phyloP scores from a whole-genome alignment of 805 yeast species.

The Kregervanrija fluxuum region DNA sequence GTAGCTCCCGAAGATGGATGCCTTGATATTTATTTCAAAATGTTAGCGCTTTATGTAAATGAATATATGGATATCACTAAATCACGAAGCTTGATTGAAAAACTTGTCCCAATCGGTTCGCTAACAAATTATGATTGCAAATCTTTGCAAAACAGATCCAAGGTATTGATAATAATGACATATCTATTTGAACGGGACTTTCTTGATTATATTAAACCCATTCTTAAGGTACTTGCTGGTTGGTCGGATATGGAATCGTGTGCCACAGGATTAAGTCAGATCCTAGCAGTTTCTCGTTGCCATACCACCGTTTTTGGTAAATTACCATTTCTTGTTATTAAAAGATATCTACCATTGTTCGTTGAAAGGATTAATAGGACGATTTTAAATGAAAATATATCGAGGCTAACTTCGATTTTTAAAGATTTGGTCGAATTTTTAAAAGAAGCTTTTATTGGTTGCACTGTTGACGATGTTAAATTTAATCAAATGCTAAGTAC shows the following conservation, averaged over 20 bases:
- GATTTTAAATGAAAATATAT: background rate
- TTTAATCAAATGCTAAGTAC: slow-evolving; percentile 6
- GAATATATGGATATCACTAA: slow-evolving; percentile 12
- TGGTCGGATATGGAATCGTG: slow-evolving; percentile 3
- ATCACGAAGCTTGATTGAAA: slow-evolving; percentile 22
- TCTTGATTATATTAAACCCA: slow-evolving; percentile 13
- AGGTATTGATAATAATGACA: slow-evolving; percentile 24
- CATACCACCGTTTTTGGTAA: slow-evolving; percentile 8
- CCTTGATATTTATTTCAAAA: slow-evolving; percentile 25
- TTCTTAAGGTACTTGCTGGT: slow-evolving; percentile 12
- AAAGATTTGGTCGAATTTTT: slow-evolving; percentile 10
- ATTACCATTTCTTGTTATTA: slow-evolving; percentile 15
- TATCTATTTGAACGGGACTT: slow-evolving; percentile 24
- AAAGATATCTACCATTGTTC: slow-evolving; percentile 11
- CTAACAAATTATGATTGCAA: too few relatives aligned
- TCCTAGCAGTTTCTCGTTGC: slow-evolving; percentile 10
- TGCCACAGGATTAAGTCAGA: slow-evolving; percentile 9
- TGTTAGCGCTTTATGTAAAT: slow-evolving; percentile 18
- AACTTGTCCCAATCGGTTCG: slow-evolving; percentile 28
- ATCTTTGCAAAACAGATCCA: slow-evolving; percentile 22
- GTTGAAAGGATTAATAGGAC: slow-evolving; percentile 12
- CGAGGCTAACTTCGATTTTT: slow-evolving; percentile 7
- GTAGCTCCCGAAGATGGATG: slow-evolving; percentile 21
- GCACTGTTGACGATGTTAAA: background rate
- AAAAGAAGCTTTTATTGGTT: background rate